Evolutionary conservation across 495 filamentous ascomycete species (phyloP).

Genomic region (Tuber microsphaerosporum): DNA sequence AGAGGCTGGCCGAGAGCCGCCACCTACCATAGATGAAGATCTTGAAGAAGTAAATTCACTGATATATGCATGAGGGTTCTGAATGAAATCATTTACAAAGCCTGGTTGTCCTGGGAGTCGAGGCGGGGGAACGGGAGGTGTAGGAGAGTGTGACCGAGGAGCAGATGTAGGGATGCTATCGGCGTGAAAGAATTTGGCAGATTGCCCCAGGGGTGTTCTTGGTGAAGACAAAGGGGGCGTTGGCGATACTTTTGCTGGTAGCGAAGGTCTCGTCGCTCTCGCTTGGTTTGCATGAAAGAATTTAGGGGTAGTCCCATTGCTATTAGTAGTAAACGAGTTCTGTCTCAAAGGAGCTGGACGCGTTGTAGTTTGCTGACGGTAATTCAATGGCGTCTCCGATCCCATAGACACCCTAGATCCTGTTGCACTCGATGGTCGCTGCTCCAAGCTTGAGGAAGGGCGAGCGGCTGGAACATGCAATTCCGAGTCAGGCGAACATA

Average conservation of each 20-base stretch:
- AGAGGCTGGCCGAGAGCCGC: slow-evolving; percentile 19
- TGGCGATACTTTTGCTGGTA: not conserved
- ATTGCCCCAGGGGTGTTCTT: slow-evolving; percentile 17
- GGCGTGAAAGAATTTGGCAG: slow-evolving; percentile 38
- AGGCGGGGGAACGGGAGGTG: slow-evolving; percentile 19
- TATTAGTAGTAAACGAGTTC: slow-evolving; percentile 6
- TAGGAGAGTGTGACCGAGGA: slow-evolving; percentile 22
- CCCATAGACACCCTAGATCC: slow-evolving; percentile 30
- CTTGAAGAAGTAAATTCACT: slow-evolving; percentile 32
- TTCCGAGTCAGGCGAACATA: slow-evolving; percentile 29
- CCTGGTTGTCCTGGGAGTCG: slow-evolving; percentile 11
- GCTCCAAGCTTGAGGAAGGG: slow-evolving; percentile 25
- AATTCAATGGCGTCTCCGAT: slow-evolving; percentile 26
- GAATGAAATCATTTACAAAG: slow-evolving; percentile 13
- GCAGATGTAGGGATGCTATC: slow-evolving; percentile 33
- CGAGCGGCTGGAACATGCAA: slow-evolving; percentile 25
- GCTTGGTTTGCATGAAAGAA: slow-evolving; percentile 37
- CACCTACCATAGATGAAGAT: slow-evolving; percentile 29
- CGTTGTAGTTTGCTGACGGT: slow-evolving; percentile 17
- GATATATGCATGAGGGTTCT: slow-evolving; percentile 28
- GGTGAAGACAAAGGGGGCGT: slow-evolving; percentile 15
- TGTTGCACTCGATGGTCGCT: slow-evolving; percentile 32
- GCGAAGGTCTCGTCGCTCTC: slow-evolving; percentile 23
- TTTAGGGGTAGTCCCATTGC: slow-evolving; percentile 25
- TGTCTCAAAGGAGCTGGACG: not conserved